These are phyloP conservation scores for Boechera retrofracta DNA, from an alignment of 345 rosid species.

Conservation along the genomic window DNA sequence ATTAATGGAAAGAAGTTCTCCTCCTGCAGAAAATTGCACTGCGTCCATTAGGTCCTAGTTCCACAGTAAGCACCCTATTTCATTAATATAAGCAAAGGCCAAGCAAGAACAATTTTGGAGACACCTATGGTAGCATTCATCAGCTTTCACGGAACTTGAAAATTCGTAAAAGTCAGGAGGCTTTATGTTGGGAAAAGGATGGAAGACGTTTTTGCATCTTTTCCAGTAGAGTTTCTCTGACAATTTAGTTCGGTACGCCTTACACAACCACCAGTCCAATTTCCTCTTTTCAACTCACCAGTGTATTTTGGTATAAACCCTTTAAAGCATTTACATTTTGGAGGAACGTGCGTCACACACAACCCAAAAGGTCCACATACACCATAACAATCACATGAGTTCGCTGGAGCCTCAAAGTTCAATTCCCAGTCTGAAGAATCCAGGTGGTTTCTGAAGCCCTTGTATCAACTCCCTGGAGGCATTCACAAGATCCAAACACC, in stretches of 20 bases:
- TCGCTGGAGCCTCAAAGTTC: background rate
- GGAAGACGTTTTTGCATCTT: background rate
- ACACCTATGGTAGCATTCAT: conserved; percentile 23
- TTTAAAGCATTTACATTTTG: conserved; percentile 28
- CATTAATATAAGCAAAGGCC: background rate
- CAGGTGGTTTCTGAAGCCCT: background rate
- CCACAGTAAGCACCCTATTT: conserved; percentile 30
- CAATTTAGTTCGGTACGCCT: conserved; percentile 19
- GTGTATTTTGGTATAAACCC: conserved; percentile 25
- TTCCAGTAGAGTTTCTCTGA: conserved; percentile 13
- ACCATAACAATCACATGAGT: conserved; percentile 11
- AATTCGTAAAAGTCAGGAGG: conserved; percentile 17
- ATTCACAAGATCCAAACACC: background rate
- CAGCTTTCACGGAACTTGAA: background rate
- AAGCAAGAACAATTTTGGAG: conserved; percentile 22
- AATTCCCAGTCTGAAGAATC: background rate
- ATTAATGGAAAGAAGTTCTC: conserved; percentile 14
- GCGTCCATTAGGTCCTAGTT: conserved; percentile 14
- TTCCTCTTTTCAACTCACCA: conserved; percentile 13
- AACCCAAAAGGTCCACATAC: conserved; percentile 40
- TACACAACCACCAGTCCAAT: conserved; percentile 36
- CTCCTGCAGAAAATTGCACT: background rate
- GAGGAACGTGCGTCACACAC: background rate
- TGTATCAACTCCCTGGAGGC: background rate
- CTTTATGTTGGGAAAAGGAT: conserved; percentile 4